Base-by-base conservation (phyloP, 257 asterid species). In the Mentha longifolia region DNA sequence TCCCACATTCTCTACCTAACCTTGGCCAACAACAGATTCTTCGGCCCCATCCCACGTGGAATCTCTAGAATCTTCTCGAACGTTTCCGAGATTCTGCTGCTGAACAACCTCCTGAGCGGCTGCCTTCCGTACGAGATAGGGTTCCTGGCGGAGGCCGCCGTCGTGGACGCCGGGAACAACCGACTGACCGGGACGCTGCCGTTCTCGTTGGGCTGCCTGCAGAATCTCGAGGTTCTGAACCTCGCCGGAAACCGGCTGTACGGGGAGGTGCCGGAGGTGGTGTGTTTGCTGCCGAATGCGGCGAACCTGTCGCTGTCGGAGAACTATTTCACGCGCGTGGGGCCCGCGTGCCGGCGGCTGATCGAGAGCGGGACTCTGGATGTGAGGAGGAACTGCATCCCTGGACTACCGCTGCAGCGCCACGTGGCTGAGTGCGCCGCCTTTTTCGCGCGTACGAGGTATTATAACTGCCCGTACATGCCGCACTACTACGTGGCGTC, bases 121-220 rank as follows among this genome's bases (percentile, higher is more conserved):
- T 91, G 96, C 33, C 15, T 91, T 0, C 92, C 97, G 3, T 82
- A 81, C 39, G 96, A 91, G 46, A 3, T 88, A 1, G 96, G 97
- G 28, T 57, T 91, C 0, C 76, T 88, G 28, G 74, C 60, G 17
- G 77, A 84, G 19, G 86, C 86, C 6, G 79, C 83, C 16, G 83
- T 88, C 0, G 62, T 91, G 9, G 94, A 91, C 65, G 87, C 74
- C 12, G 93, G 88, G 0, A 70, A 77, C 39, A 91, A 91, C 37
- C 74, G 49, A 2, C 35, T 91, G 6, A 91, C 96, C 0, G 96
- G 96, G 57, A 87, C 81, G 0, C 41, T 91, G 30, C 96, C 96
- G 0, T 60, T 25, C 3, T 86, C 97, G 3, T 10, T 91, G 72
- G 96, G 89, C 6, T 88, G 96, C 63, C 58, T 91, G 60, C 75